Base-by-base conservation (phyloP, 2,329 filamentous ascomycete genomes). In the Karstenula rhodostoma region DNA sequence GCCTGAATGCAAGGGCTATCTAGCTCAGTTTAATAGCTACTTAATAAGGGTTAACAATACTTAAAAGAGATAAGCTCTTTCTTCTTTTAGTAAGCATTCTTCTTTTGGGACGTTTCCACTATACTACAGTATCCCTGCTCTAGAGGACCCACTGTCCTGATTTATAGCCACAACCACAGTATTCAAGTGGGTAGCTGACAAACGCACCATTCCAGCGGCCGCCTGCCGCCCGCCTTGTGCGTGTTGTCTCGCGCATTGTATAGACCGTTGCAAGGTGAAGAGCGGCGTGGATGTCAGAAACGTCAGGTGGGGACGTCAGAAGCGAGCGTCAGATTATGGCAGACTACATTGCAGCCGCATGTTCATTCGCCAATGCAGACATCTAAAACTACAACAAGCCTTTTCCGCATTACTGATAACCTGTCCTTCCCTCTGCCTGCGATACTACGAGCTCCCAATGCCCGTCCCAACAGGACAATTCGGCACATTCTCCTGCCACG, bases 401-500 rank as follows among this genome's bases (percentile, higher is more conserved):
- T 40, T n/a, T n/a, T 23, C 19, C 19, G 23, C 19, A 17, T 22
- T 17, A 47, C 15, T 47, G 13, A 17, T 25, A 19, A 44, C 52
- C 9, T 27, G 23, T 55, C 49, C 15, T 27, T 15, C 5, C 33
- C 33, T 15, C 33, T 9, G 4, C 33, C 10, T 37, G 5, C 12
- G 6, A 15, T 12, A 3, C 17, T n/a, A 40, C 2, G 37, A 40
- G 46, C 56, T 62, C 13, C 75, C 75, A 61, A 78, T 75, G 0
- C 74, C 75, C 25, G 59, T 59, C 0, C 76, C 78, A 4, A 81
- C 73, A 4, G 79, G 78, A 60, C 79, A 81, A 57, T 78, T 75
- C 13, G 74, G 71, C 6, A 79, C 69, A 65, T 79, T 72, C 2
- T 57, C 70, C 66, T 80, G 77, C 79, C 79, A 81, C 3, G 72